These are phyloP conservation scores for Nemania abortiva DNA, from an alignment of 2,329 filamentous ascomycete species.

Conservation along the genomic window DNA sequence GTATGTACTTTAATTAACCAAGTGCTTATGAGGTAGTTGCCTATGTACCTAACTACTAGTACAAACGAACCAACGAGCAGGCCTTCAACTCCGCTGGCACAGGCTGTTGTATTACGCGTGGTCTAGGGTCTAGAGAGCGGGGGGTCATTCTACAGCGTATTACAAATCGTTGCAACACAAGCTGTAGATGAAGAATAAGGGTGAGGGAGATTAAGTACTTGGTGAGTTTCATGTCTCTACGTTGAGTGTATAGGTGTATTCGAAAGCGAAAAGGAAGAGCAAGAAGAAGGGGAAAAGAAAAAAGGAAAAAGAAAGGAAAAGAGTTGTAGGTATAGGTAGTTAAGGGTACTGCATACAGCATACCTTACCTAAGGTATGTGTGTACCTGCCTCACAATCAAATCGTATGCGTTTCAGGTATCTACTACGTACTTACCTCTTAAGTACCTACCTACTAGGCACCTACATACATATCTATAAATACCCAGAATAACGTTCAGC, in stretches of 20 bases:
- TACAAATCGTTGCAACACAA: slow-evolving; percentile 6
- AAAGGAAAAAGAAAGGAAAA: neutral
- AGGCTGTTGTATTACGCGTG: slow-evolving; percentile 1
- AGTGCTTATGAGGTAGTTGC: too few species aligned
- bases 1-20: too few species aligned
- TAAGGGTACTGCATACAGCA: too few species aligned
- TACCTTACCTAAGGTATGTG: too few species aligned
- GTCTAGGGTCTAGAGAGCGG: neutral
- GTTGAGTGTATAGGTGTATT: neutral
- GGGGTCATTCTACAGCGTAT: neutral
- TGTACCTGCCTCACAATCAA: too few species aligned
- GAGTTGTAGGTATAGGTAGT: too few species aligned
- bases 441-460: too few species aligned
- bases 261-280: too few species aligned
- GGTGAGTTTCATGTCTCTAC: too few species aligned
- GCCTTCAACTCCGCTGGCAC: slow-evolving; percentile 26
- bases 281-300: neutral
- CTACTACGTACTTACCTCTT: too few species aligned
- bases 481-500: neutral
- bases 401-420: too few species aligned
- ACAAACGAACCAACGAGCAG: slow-evolving; percentile 28
- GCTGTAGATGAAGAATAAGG: neutral
- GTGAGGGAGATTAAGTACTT: neutral
- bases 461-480: neutral
- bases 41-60: neutral